These are phyloP conservation scores for Postia placenta DNA, from an alignment of 768 basidiomycete species.

Conservation along the genomic window DNA sequence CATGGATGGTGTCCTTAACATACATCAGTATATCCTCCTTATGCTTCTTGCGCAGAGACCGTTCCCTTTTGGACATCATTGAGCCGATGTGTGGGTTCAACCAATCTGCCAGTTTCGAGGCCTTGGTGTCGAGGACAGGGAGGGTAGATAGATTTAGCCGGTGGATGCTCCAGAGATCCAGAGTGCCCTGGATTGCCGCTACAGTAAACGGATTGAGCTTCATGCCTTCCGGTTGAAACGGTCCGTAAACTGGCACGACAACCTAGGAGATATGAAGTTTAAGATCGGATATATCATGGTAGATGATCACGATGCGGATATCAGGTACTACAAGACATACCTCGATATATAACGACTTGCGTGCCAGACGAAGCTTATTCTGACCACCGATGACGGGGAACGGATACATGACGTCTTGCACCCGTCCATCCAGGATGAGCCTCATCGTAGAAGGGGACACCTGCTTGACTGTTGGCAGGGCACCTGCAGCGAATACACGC, in stretches of 20 bases:
- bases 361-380: conserved; percentile 40
- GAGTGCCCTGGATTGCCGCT: conserved; percentile 1
- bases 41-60: conserved; percentile 14
- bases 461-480: conserved; percentile 12
- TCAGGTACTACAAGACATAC: not conserved
- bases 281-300: not conserved
- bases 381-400: conserved; percentile 35
- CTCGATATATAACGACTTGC: conserved; percentile 42
- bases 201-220: conserved; percentile 24
- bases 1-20: conserved; percentile 29
- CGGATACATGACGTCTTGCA: conserved; percentile 31
- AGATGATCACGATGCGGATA: not conserved
- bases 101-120: conserved; percentile 21
- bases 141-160: conserved; percentile 30
- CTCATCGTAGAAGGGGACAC: conserved; percentile 27
- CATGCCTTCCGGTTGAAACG: conserved; percentile 15
- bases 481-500: not conserved
- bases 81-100: conserved; percentile 25
- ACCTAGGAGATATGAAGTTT: conserved; percentile 31
- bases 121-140: conserved; percentile 24
- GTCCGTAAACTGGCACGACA: conserved; percentile 14
- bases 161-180: conserved; percentile 32
- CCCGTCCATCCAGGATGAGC: conserved; percentile 22
- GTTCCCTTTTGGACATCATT: conserved; percentile 29
- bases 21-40: conserved; percentile 21